Base-by-base conservation (phyloP, 2,329 filamentous ascomycete species). In the Lachnellula willkommii region DNA sequence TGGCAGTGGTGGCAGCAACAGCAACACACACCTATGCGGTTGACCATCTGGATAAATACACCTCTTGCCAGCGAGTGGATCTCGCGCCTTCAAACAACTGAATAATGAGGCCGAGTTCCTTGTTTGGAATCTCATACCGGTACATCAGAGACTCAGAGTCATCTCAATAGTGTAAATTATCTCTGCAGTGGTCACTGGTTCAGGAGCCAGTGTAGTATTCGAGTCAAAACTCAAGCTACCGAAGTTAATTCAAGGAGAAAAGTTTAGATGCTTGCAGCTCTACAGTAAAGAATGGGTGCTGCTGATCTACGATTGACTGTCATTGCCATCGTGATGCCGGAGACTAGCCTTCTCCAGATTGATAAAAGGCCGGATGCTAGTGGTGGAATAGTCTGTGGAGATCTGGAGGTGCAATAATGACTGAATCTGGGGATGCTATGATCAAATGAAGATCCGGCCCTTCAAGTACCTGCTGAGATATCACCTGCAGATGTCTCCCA, bases 51-150 rank as follows among this genome's bases (percentile, higher is more conserved):
- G 55, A 26, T 57, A 57, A 57, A 57, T 57, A 52, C 53, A 51
- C 22, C 12, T 9, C 1, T 24, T 28, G 17, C 52, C 36, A 40
- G 11, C 36, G 36, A 51, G 55, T 57, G 55, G 55, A 57, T 47
- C 55, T 53, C n/a, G 17, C 47, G 55, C 39, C 51, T 43, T 43
- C 17, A 37, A 24, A 35, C 47, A 50, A 47, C 22, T 32, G 9
- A 50, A 57, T 50, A 57, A 54, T 57, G 50, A 53, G 47, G 55
- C 55, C 55, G 55, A 50, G 51, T 50, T 52, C 40, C 55, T 35
- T 45, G 26, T 46, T 51, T 54, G 36, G 36, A 45, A 14, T 50
- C 32, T 17, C 35, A 26, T 32, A 52, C 49, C 14, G 45, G 24
- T 26, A 32, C 28, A 32, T 32, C 49, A 40, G 42, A 22, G 26